A percentile compares a stretch with the other conserved stretches of the same genome.
Evolutionary conservation across 352 stramenopile species (phyloP).

Genomic region (Phytophthora pini): DNA sequence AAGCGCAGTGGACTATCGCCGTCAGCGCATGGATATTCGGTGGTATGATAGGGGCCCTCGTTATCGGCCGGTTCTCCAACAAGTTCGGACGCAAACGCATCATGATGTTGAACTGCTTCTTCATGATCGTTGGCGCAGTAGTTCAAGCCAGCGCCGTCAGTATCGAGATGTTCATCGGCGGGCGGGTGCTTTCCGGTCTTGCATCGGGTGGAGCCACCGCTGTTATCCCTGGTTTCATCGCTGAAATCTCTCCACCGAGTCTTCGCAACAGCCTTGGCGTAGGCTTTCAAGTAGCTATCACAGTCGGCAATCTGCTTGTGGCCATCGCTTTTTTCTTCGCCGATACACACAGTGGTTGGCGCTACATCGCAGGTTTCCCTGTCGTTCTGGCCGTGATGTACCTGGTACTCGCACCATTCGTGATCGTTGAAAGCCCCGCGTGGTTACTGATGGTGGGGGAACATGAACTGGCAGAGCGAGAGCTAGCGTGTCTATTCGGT

Average conservation of each 20-base stretch:
- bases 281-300: slow-evolving; percentile 36
- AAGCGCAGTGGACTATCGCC: slow-evolving; percentile 48
- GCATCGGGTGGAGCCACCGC: slow-evolving; percentile 39
- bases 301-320: slow-evolving; percentile 35
- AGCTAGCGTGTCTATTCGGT: slow-evolving; percentile 34
- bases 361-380: slow-evolving; percentile 46
- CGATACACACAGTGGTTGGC: slow-evolving; percentile 14
- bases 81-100: slow-evolving; percentile 25
- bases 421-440: slow-evolving; percentile 16
- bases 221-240: slow-evolving; percentile 35
- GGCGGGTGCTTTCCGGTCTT: slow-evolving; percentile 21
- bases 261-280: slow-evolving; percentile 31
- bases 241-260: slow-evolving; percentile 35
- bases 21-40: slow-evolving; percentile 51
- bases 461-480: slow-evolving; percentile 19
- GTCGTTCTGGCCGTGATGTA: slow-evolving; percentile 46
- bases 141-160: slow-evolving; percentile 34
- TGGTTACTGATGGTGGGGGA: slow-evolving; percentile 40
- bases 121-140: slow-evolving; percentile 44
- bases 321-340: slow-evolving; percentile 34
- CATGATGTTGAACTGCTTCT: slow-evolving; percentile 36
- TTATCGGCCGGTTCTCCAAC: slow-evolving; percentile 30
- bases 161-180: slow-evolving; percentile 39
- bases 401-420: slow-evolving; percentile 33
- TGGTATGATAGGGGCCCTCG: slow-evolving; percentile 40